phyloP scores from a whole-genome alignment of 2,329 filamentous ascomycete species.

The Ophiosphaerella narmari region DNA sequence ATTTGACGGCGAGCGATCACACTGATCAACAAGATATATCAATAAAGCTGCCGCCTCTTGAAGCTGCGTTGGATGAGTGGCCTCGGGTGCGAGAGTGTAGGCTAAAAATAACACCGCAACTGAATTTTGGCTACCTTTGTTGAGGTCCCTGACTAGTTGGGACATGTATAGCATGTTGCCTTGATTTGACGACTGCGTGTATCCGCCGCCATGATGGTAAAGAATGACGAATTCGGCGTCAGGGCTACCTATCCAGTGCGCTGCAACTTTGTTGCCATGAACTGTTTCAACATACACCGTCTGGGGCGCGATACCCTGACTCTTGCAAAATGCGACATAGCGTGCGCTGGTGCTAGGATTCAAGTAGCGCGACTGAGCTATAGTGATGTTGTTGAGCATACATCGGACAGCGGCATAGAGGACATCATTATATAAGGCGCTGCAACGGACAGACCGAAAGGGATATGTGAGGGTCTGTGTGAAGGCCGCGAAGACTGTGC shows the following conservation, averaged over 20 bases:
- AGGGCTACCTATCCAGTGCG: slow-evolving; percentile 29
- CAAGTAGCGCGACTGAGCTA: slow-evolving; percentile 25
- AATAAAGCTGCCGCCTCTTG: slow-evolving; percentile 22
- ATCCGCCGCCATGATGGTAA: slow-evolving; percentile 30
- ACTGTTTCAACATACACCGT: slow-evolving; percentile 8
- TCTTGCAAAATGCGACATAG: slow-evolving; percentile 23
- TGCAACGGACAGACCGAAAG: slow-evolving; percentile 15
- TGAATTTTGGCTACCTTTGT: not conserved
- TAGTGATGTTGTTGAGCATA: slow-evolving; percentile 19
- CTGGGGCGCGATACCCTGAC: slow-evolving; percentile 8
- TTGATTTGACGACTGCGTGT: slow-evolving; percentile 18
- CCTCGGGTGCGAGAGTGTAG: slow-evolving; percentile 27
- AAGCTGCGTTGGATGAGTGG: slow-evolving; percentile 25
- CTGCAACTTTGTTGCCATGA: slow-evolving; percentile 10
- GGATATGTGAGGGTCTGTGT: slow-evolving; percentile 22
- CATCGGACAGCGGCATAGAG: slow-evolving; percentile 21
- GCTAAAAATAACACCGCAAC: slow-evolving; percentile 26
- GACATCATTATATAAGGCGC: slow-evolving; percentile 18
- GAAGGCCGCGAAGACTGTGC: slow-evolving; percentile 14
- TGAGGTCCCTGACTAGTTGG: slow-evolving; percentile 16
- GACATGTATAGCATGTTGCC: slow-evolving; percentile 14
- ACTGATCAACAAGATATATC: slow-evolving; percentile 16
- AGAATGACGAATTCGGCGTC: slow-evolving; percentile 25
- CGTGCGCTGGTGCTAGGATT: slow-evolving; percentile 14
- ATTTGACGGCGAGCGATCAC: slow-evolving; percentile 10